Base-by-base conservation (phyloP, 495 filamentous ascomycete genomes). In the Coniosporium apollinis region DNA sequence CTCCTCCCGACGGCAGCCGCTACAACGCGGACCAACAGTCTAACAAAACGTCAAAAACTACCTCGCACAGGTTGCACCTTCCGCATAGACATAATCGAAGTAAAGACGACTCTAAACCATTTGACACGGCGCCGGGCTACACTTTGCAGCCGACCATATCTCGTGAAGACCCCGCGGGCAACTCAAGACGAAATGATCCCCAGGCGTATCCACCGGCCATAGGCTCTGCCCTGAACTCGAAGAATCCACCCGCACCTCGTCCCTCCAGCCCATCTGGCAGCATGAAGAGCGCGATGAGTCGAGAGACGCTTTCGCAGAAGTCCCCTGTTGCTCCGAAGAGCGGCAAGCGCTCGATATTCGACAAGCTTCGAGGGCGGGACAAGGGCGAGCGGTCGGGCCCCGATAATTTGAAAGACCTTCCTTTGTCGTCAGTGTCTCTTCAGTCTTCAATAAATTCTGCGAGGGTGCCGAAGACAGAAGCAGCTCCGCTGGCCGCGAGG, bases 261-360 rank as follows among this genome's bases (percentile, higher is more conserved):
- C 72, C 76, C 3, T 70, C 74, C 19, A 92, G 80, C 49, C 82
- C 82, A 9, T 79, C 79, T 1, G 76, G 76, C 14, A 89, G 76
- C 49, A 60, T 64, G 9, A 69, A 66, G 41, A 77, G 79, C 37
- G 39, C 41, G 16, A 52, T 50, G 39, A 54, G 51, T 19, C 40
- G 41, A 24, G 45, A 50, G 16, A 32, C 29, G 4, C 13, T 37
- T 4, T 17, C 32, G 13, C 70, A 75, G 42, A 61, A 61, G 26
- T 84, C 79, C 1, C 78, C 62, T 4, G 55, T 69, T 0, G 64
- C 58, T 1, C 63, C 53, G n/a, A 45, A 48, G 15, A 13, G 19
- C 5, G 60, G 60, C 14, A 84, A 81, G 48, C 65, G 75, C 18
- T 72, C 70, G 13, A 52, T 91, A 8, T 51, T 91, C 8, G 67